These are phyloP conservation scores for Neurospora sp. DNA, from an alignment of 495 filamentous ascomycete genomes.

Conservation along the genomic window DNA sequence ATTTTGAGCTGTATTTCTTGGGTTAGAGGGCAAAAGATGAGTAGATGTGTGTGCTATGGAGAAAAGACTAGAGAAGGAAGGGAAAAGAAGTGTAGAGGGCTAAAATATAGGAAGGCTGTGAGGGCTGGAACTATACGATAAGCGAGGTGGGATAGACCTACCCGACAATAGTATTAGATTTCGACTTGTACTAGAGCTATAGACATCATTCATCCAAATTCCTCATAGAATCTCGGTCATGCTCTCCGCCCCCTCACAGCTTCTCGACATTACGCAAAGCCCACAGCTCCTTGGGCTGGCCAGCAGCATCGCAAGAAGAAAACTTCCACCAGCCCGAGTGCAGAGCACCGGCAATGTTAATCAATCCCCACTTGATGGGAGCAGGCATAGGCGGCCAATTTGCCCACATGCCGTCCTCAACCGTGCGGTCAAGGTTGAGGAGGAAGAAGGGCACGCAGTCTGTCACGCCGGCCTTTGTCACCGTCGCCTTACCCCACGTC, in stretches of 20 bases:
- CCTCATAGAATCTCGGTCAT: neutral
- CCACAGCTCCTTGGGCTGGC: slow-evolving; percentile 29
- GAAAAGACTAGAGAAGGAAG: no score
- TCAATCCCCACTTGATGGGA: slow-evolving; percentile 34
- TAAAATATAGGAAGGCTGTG: no score
- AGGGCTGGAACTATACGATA: no score
- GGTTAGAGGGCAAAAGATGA: no score
- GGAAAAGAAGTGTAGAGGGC: no score
- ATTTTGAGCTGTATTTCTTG: no score
- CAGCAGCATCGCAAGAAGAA: slow-evolving; percentile 34
- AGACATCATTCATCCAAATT: neutral
- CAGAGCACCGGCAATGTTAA: slow-evolving; percentile 34
- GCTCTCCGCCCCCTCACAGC: neutral
- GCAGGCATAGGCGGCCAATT: slow-evolving; percentile 42
- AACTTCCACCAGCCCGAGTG: slow-evolving; percentile 45
- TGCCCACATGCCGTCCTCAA: slow-evolving; percentile 44
- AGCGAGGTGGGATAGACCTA: no score
- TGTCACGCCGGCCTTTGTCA: slow-evolving; percentile 37
- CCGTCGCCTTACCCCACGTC: slow-evolving; percentile 41
- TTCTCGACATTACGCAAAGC: neutral
- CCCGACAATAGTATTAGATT: neutral
- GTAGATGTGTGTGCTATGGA: no score
- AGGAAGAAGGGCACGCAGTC: slow-evolving; percentile 49
- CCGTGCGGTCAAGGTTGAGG: slow-evolving; percentile 42
- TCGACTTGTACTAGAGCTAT: neutral